Evolutionary conservation across 2,329 filamentous ascomycete genomes (phyloP).

Genomic region (Xylariomycetidae sp.): DNA sequence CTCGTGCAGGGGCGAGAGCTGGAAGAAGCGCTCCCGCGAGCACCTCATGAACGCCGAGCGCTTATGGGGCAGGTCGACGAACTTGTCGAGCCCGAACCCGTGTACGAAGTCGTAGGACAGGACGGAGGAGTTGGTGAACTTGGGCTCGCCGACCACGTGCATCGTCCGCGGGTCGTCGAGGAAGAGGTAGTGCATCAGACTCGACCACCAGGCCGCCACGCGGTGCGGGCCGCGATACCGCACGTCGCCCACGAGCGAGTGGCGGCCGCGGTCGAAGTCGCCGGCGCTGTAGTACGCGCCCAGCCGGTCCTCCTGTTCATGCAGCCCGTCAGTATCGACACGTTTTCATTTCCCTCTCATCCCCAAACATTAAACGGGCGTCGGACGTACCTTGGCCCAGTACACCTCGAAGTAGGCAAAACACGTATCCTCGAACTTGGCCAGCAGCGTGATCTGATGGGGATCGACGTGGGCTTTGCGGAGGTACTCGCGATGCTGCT

Average conservation of each 20-base stretch:
- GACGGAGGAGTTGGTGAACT: slow-evolving; percentile 62
- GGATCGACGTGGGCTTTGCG: slow-evolving; percentile 62
- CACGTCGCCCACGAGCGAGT: slow-evolving; percentile 53
- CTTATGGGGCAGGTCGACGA: slow-evolving; percentile 68
- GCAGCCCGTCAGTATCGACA: neutral
- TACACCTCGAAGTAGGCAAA: slow-evolving; percentile 81
- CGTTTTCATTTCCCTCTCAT: slow-evolving; percentile 1
- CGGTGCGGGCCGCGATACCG: slow-evolving; percentile 55
- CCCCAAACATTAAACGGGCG: neutral
- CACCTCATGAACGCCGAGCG: slow-evolving; percentile 61
- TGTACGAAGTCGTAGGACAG: slow-evolving; percentile 70
- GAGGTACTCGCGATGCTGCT: slow-evolving; percentile 69
- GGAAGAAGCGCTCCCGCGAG: slow-evolving; percentile 63
- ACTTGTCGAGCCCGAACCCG: slow-evolving; percentile 65
- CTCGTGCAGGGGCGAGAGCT: slow-evolving; percentile 54
- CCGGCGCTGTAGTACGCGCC: slow-evolving; percentile 49
- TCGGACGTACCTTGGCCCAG: slow-evolving; percentile 55
- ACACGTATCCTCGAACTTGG: slow-evolving; percentile 61
- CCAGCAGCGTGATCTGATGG: slow-evolving; percentile 65
- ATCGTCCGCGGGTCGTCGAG: slow-evolving; percentile 54
- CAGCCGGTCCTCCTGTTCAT: slow-evolving; percentile 49
- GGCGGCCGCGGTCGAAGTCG: slow-evolving; percentile 53
- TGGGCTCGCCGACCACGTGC: slow-evolving; percentile 62
- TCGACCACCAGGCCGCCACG: slow-evolving; percentile 56
- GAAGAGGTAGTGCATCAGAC: slow-evolving; percentile 57